Base-by-base conservation (phyloP, 371 early-diverging fungal genomes). In the Mortierella sp. region DNA sequence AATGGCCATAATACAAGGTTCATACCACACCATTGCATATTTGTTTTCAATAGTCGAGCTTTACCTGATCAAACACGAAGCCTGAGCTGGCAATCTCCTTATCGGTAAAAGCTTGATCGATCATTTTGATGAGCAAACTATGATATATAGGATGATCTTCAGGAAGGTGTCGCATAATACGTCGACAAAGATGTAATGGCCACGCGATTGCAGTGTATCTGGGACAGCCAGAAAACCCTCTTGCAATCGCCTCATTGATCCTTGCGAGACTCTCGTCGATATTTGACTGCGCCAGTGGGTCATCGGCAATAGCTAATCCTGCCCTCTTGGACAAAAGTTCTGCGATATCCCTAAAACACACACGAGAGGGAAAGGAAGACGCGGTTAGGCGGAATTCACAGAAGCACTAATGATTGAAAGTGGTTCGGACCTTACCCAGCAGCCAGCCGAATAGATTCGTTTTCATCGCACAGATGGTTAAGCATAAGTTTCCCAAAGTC, bases 111-210 rank as follows among this genome's bases (percentile, higher is more conserved):
- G 68, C 63, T n/a, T 74, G 67, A 24, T 70, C 74, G 33, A 80
- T 68, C 8, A 80, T 45, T 16, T 40, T 64, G 41, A 62, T n/a
- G 3, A 74, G 52, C 15, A 80, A 28, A 8, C 32, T 43, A 28
- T 58, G 28, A 40, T 80, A 80, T 0, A 58, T 61, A 15, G 60
- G 32, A 11, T 80, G 71, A 32, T 80, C 80, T 28, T 80, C 80
- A 6, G 80, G 75, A 47, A 80, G 65, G 28, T 70, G 65, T 36
- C 65, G 60, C 71, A 80, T 73, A 0, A 80, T 57, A 1, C 67
- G 50, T n/a, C 72, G 60, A 41, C 68, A 74, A 4, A 74, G 58
- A 6, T 57, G 48, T 4, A 79, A 73, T 15, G 64, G 64, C 67
- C 59, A 65, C 10, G 48, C 41, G 5, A 60, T 36, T 7, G 59